Base-by-base conservation (phyloP, 148 eudicot species). In the Chenopodium berlandieri region DNA sequence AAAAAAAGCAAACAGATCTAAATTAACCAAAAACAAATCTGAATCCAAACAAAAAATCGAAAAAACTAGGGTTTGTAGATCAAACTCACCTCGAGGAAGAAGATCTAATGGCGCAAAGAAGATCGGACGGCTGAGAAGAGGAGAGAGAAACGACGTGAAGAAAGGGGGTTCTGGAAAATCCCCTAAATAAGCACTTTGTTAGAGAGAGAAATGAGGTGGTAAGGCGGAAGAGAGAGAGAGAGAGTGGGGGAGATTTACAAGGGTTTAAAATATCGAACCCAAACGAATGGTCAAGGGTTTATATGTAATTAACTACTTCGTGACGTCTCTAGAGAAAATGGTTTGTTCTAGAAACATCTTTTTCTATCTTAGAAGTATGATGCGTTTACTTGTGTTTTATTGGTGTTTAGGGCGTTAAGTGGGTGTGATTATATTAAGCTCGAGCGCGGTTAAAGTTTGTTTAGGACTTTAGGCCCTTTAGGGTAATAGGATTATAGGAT, bases 121-220 rank as follows among this genome's bases (percentile, higher is more conserved):
- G 81, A 78, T 73, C 81, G 81, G 56, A 83, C 78, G 81, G 78
- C 85, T 66, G 85, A 27, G 63, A 63, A 78, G 30, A 17, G 20
- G 62, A 66, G 73, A 52, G 73, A 48, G 62, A 27, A 31, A 50
- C 54, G 54, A 50, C 54, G 54, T 48, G 52, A 54, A 54, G 60
- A 16, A 2, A 20, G 74, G 56, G 62, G 17, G 11, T 75, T 66
- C 76, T 75, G 76, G 84, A 82, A 71, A 10, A n/a, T 63, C 70
- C 77, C 64, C 40, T 20, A 37, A 63, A 58, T 63, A 31, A 2
- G 9, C 12, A 62, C 12, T 76, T 19, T 77, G 5, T 2, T 10
- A 14, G 14, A 27, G 37, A 30, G n/a, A 6, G 71, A 27, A 14
- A 17, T 30, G 40, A 27, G 37, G 19, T 31, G 37, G 37, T 66